Evolutionary conservation across 306 rosid species (phyloP).

Genomic region (Pterocarpus macrocarpus): DNA sequence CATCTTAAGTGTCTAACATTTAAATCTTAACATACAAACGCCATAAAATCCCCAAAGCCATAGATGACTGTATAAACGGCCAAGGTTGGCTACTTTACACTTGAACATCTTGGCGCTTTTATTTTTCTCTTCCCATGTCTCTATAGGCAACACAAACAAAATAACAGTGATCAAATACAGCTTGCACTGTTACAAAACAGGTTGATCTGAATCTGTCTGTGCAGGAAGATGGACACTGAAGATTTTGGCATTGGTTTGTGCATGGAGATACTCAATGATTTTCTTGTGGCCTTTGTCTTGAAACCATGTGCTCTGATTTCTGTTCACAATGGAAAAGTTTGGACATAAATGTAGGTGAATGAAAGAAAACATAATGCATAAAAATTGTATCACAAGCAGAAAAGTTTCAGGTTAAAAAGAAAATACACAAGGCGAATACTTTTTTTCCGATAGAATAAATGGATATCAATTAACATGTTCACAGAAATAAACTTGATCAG

Average conservation of each 20-base stretch:
- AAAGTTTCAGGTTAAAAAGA: background rate
- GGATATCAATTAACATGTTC: background rate
- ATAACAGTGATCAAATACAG: constrained; percentile 24
- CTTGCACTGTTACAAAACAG: constrained; percentile 7
- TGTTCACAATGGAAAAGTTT: constrained; percentile 44
- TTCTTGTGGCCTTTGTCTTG: constrained; percentile 54
- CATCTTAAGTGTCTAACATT: background rate
- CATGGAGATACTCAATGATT: constrained; percentile 43
- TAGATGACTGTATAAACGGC: background rate
- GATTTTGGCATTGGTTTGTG: constrained; percentile 19
- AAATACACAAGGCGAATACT: background rate
- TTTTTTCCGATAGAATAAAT: background rate
- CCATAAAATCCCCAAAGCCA: constrained; percentile 38
- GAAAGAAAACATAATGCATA: background rate
- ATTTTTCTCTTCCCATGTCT: constrained; percentile 6
- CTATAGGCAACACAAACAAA: constrained; percentile 11
- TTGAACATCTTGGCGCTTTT: background rate
- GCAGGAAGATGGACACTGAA: constrained; percentile 12
- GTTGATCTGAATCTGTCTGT: constrained; percentile 5
- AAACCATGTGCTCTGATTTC: constrained; percentile 86
- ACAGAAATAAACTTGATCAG: background rate
- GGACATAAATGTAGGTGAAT: constrained; percentile 6
- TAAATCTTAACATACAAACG: background rate
- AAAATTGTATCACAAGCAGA: background rate
- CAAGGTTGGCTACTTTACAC: constrained; percentile 3